Evolutionary conservation across 2,329 filamentous ascomycete species (phyloP).

Genomic region (Epichloe typhina): DNA sequence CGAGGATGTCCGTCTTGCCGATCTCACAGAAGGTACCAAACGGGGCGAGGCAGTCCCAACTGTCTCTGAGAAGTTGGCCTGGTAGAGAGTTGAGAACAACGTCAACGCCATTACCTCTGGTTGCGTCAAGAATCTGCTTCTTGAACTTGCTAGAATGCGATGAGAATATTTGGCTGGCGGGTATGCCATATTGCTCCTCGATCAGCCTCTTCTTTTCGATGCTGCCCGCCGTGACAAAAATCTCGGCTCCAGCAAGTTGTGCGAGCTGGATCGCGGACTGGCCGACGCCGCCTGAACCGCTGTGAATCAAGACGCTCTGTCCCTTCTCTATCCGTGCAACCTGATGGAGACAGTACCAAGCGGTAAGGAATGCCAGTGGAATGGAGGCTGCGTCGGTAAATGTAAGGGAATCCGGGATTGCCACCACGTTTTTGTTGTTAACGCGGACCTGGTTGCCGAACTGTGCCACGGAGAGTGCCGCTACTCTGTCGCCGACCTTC

Average conservation of each 20-base stretch:
- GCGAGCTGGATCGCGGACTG: conserved; percentile 26
- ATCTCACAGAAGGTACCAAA: conserved; percentile 34
- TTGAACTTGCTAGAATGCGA: neutral
- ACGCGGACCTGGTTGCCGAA: too few relatives aligned
- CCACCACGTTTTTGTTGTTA: neutral
- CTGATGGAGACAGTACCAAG: neutral
- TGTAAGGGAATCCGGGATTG: neutral
- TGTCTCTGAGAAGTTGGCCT: conserved; percentile 27
- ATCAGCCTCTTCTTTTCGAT: conserved; percentile 23
- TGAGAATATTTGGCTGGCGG: conserved; percentile 17
- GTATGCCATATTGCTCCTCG: conserved; percentile 22
- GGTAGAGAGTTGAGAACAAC: conserved; percentile 45
- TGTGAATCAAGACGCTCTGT: conserved; percentile 26
- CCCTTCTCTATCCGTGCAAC: neutral
- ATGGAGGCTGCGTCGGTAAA: neutral
- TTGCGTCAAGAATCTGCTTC: conserved; percentile 5
- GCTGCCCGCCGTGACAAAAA: conserved; percentile 29
- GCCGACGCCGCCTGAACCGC: conserved; percentile 23
- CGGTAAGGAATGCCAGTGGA: neutral
- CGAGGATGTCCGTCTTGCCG: conserved; percentile 22
- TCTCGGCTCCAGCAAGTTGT: conserved; percentile 22
- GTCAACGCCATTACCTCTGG: conserved; percentile 46
- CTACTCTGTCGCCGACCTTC: neutral
- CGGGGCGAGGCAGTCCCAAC: conserved; percentile 29
- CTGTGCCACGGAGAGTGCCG: too few relatives aligned